Percentiles rank a stretch among this genome's conserved stretches.
These are phyloP conservation scores for Aspergillus jensenii DNA, from an alignment of 2,329 filamentous ascomycete genomes.

Conservation along the genomic window DNA sequence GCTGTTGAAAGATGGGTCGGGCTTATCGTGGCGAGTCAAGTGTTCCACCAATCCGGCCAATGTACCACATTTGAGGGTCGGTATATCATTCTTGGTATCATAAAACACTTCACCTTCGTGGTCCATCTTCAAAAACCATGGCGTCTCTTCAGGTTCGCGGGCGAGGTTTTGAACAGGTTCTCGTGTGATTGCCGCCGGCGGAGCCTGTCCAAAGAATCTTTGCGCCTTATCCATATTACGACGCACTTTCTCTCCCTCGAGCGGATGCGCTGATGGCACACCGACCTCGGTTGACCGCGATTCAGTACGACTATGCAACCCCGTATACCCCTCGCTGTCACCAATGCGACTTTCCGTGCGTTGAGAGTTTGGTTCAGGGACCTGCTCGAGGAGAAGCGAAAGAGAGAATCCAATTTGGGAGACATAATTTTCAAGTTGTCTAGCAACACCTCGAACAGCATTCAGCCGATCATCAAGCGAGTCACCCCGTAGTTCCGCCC, in stretches of 20 bases:
- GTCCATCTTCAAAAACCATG: conserved; percentile 81
- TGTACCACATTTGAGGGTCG: conserved; percentile 83
- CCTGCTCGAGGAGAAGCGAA: conserved; percentile 80
- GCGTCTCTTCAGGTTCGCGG: conserved; percentile 69
- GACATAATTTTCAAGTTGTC: conserved; percentile 81
- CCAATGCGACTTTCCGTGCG: conserved; percentile 40
- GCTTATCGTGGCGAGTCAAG: conserved; percentile 89
- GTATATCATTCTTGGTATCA: conserved; percentile 74
- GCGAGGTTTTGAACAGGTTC: conserved; percentile 43
- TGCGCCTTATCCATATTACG: conserved; percentile 49
- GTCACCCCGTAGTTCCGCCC: conserved; percentile 88
- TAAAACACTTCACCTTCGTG: conserved; percentile 87
- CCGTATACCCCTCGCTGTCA: conserved; percentile 26
- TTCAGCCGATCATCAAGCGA: conserved; percentile 83
- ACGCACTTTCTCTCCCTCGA: conserved; percentile 41
- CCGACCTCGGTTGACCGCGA: conserved; percentile 48
- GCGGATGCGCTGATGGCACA: conserved; percentile 41
- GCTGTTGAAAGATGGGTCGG: conserved; percentile 94
- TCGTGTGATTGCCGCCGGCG: conserved; percentile 40
- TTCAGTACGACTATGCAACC: conserved; percentile 29
- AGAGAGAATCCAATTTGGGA: conserved; percentile 86
- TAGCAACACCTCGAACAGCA: conserved; percentile 72
- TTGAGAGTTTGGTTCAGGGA: conserved; percentile 55
- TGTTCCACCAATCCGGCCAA: conserved; percentile 89
- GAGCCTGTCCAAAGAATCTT: conserved; percentile 49